These are phyloP conservation scores for Suillus hirtellus DNA, from an alignment of 768 basidiomycete species.

Conservation along the genomic window DNA sequence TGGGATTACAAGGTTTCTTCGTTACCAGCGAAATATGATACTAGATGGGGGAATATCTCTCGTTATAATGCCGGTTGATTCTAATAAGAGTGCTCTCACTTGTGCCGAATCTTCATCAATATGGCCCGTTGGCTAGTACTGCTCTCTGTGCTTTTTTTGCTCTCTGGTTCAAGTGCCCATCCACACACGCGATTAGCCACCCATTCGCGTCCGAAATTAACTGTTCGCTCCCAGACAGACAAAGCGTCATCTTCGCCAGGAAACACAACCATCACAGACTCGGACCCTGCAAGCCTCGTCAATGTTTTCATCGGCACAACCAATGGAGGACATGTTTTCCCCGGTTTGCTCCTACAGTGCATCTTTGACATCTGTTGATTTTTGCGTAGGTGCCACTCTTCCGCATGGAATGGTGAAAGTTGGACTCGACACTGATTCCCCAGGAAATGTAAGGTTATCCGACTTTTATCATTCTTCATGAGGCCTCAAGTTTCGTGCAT, in stretches of 20 bases:
- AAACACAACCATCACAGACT: conserved; percentile 7
- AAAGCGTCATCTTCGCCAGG: not conserved
- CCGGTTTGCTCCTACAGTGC: conserved; percentile 39
- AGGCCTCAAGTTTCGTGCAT: not conserved
- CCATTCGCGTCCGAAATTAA: conserved; percentile 8
- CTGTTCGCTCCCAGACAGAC: not conserved
- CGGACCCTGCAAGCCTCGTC: conserved; percentile 34
- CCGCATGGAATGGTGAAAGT: conserved; percentile 73
- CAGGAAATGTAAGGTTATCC: conserved; percentile 47
- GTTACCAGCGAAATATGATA: not conserved
- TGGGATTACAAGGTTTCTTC: not conserved
- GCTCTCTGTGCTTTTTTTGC: conserved; percentile 4
- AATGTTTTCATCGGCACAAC: conserved; percentile 65
- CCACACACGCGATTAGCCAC: not conserved
- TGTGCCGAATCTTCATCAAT: not conserved
- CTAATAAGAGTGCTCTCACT: not conserved
- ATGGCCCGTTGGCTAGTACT: conserved; percentile 9
- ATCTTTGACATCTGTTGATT: conserved; percentile 4
- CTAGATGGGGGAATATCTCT: not conserved
- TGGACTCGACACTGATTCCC: conserved; percentile 68
- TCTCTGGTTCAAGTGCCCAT: conserved; percentile 1
- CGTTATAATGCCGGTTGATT: not conserved
- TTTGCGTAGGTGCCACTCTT: conserved; percentile 51
- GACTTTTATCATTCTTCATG: not conserved
- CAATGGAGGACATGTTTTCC: conserved; percentile 66